These are phyloP conservation scores for Gamarada debralockiae DNA, from an alignment of 495 filamentous ascomycete species.

Conservation along the genomic window DNA sequence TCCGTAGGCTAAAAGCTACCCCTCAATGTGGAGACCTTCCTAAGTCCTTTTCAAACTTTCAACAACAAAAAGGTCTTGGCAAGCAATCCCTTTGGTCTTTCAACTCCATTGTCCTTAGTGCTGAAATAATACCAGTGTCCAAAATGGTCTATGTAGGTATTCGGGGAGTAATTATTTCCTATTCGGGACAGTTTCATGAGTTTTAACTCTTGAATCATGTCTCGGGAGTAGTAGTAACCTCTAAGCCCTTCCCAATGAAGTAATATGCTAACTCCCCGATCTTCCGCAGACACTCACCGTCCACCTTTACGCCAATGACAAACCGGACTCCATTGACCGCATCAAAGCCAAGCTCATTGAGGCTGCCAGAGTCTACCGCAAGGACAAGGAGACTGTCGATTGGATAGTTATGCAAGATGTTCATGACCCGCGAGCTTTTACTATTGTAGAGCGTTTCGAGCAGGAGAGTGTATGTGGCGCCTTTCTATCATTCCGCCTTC, in stretches of 20 bases:
- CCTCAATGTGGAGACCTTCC: neutral
- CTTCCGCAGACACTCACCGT: conserved; percentile 55
- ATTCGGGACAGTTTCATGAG: too few relatives aligned
- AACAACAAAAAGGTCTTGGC: too few relatives aligned
- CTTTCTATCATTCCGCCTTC: neutral
- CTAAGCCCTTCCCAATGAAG: too few relatives aligned
- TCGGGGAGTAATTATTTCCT: too few relatives aligned
- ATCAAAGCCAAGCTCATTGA: conserved; percentile 64
- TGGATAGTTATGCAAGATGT: conserved; percentile 69
- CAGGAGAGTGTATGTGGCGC: conserved; percentile 41
- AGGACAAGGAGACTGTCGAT: conserved; percentile 62
- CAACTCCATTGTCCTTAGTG: too few relatives aligned
- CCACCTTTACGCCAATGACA: conserved; percentile 61
- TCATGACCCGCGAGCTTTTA: conserved; percentile 60
- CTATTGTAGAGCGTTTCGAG: conserved; percentile 65
- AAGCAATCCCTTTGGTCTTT: too few relatives aligned
- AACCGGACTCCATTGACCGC: conserved; percentile 54
- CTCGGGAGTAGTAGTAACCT: too few relatives aligned
- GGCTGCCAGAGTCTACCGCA: conserved; percentile 57
- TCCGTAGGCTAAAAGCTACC: too few relatives aligned
- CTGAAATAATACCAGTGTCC: too few relatives aligned
- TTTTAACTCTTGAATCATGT: too few relatives aligned
- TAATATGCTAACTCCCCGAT: too few relatives aligned
- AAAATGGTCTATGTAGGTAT: too few relatives aligned
- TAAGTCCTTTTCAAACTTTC: neutral